Base-by-base conservation (phyloP, 345 rosid species). In the Clarkia xantiana region DNA sequence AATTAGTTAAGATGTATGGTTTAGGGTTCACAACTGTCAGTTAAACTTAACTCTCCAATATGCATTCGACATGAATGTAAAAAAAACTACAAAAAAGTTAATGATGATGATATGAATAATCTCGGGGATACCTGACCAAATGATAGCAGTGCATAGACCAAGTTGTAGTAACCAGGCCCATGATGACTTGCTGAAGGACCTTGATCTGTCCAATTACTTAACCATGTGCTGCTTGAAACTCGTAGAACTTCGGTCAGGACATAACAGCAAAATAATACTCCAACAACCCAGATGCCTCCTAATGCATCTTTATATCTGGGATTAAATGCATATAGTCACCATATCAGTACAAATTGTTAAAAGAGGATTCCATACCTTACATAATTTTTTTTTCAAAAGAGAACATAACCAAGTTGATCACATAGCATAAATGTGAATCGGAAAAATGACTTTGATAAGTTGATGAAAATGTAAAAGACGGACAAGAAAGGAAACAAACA, bases 241-340 rank as follows among this genome's bases (percentile, higher is more conserved):
- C 99, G 73, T 49, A 91, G 70, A 51, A 67, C 70, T 82, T 91
- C 99, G 41, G 95, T 81, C 40, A 69, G 20, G 51, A 86, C 42
- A 55, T 84, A 91, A 72, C 99, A 91, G 44, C 60, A 12, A 52
- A 91, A 74, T 56, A 91, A 96, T 17, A 82, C 55, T 64, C 64
- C 55, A 55, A 91, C 96, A 57, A 87, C 90, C 99, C 96, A 87
- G 22, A 81, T 59, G 42, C 99, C 99, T 76, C 99, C 99, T 53
- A 91, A 70, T 61, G 99, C 95, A 73, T 86, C 74, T 71, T 80
- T 84, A 69, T 84, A 91, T 77, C 98, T 91, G 73, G 42, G 51
- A 71, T 58, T 41, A 51, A 52, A 49, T 11, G 20, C 43, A 12
- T 13, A 55, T 29, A 17, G 12, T 25, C 11, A 23, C 40, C 39